Base-by-base conservation (phyloP, 148 eudicot species). In the Hydrangea macrophylla region DNA sequence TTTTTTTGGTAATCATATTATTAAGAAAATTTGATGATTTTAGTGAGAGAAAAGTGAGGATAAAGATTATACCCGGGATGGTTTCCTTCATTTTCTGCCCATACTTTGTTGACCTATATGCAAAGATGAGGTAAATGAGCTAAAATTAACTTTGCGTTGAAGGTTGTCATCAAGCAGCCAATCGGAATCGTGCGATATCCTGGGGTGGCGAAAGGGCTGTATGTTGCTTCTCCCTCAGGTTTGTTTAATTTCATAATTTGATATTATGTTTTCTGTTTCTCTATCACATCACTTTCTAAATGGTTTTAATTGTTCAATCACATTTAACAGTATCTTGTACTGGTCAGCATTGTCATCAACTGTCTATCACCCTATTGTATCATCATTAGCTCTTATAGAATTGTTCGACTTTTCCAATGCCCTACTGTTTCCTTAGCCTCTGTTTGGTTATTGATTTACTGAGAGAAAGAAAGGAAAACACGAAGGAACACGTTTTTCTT, bases 161-260 rank as follows among this genome's bases (percentile, higher is more conserved):
- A 93, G 98, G 78, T 93, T 70, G 69, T 76, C 72, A 79, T 93
- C 54, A 75, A 83, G 70, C 89, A 88, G 73, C 92, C 98, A 71
- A 93, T 93, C 64, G 98, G 98, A 64, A 57, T 69, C 60, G 80
- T 86, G 70, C 82, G 70, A 37, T 93, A 93, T 74, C 90, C 95
- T 71, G 95, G 96, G 35, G 98, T 93, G 64, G 96, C 98, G 31
- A 86, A 75, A 76, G 98, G 96, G 76, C 81, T 93, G 71, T 90
- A 90, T 82, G 96, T 93, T 77, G 95, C 98, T 67, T 83, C 86
- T 58, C 72, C 87, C 31, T 80, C 90, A 86, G 98, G 98, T 93
- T 73, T 62, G 20, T 44, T 37, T 22, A 32, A 24, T 66, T 73
- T 23, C n/a, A 39, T 31, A 7, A 31, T 32, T 11, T 27, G 9